Base-by-base conservation (phyloP, 1,139 yeast genomes). In the Yamadazyma buinensis region DNA sequence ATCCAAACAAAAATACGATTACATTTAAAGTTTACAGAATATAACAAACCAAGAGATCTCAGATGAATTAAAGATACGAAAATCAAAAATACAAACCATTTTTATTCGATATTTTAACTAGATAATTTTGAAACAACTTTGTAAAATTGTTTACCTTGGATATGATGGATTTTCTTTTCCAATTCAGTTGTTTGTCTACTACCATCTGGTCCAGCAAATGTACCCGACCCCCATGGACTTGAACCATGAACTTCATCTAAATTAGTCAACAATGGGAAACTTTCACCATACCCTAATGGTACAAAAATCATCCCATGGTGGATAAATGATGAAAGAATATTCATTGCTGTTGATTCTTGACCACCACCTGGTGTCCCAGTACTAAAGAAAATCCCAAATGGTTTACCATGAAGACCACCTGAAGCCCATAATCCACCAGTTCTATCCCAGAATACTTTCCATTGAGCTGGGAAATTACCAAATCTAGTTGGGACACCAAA, bases 211-310 rank as follows among this genome's bases (percentile, higher is more conserved):
- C 80, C 90, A 25, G 95, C 90, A 49, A 72, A 72, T 38, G 87
- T 66, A 52, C 95, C 95, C 33, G 95, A 88, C 63, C 95, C 95
- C 88, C 92, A 85, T 38, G 95, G 77, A 35, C 92, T 80, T 45
- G 84, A 83, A 55, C 95, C 95, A 57, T 83, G 94, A 39, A 78
- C 75, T 66, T 84, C 88, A 14, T 68, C 72, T 40, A 84, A 57
- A 61, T 73, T 72, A 40, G 84, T 60, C 44, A 80, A 58, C 47
- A 73, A 73, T 29, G 73, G 71, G 61, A 80, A 80, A 25, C 74
- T 70, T 49, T 74, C 63, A 48, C 77, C 79, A 69, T 79, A 84
- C 54, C 95, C 95, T 48, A 85, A 72, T 52, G 95, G 95, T 37
- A 85, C 82, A 57, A 55, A 85, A 48, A 81, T 75, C 57, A 84